Base-by-base conservation (phyloP, 1,284 basidiomycete genomes). In the Salmacisia buchloeana region DNA sequence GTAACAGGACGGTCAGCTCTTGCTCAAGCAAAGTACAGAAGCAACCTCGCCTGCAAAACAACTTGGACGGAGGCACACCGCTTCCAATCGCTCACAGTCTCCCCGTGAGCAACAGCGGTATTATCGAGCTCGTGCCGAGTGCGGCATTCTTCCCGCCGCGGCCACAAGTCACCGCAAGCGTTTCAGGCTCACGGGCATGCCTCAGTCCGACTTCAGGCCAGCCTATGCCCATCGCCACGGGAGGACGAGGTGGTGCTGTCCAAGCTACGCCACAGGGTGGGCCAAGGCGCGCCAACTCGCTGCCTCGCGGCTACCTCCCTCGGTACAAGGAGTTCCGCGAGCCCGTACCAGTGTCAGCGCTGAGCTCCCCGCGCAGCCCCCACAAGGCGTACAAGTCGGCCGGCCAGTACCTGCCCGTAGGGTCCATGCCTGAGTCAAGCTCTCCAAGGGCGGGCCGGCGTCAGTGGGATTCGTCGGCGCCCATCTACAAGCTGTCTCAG, bases 301-400 rank as follows among this genome's bases (percentile, higher is more conserved):
- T 54, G 27, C 49, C 49, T 3, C 31, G 29, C 18, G 49, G 49
- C 23, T 54, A 54, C 31, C 13, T 54, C 29, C 49, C 49, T 31
- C 49, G 34, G 27, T 54, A 54, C 49, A 54, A 54, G 21, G 49
- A 54, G 21, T 54, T 54, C 49, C 49, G 49, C 27, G 49, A 54
- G 29, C 49, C 49, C 13, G 49, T 54, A 2, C 49, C 27, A 18
- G 27, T 31, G 9, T 54, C 49, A 33, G 12, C 18, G 5, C 18
- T 31, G 15, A 33, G 12, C 15, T 31, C 25, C 9, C 15, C 27
- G 12, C 49, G 49, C 49, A 54, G 29, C 10, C 18, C 39, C 4
- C 18, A 15, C 39, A 43, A 43, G 39, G 15, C 39, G 23, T 21
- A 43, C 3, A 43, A 21, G 23, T 5, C 18, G 23, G 36, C 36